Base-by-base conservation (phyloP, 306 rosid species). In the Cucurbita maxima region DNA sequence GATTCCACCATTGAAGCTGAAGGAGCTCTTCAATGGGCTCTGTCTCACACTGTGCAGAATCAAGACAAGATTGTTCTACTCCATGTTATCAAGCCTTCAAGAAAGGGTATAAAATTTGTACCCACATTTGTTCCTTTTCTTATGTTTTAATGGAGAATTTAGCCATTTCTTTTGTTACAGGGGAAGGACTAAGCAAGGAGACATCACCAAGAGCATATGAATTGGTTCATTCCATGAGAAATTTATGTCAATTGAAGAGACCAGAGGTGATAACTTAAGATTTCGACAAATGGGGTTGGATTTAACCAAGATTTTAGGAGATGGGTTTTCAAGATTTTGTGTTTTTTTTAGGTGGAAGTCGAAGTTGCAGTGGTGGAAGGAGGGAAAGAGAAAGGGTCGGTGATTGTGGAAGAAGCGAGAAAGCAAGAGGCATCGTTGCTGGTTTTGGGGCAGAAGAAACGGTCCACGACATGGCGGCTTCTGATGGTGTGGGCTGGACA, bases 1-100 rank as follows among this genome's bases (percentile, higher is more conserved):
- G 99, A 94, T 82, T 94, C 99, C 10, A 91, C 92, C 80, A 54
- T 86, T 72, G 97, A 88, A 83, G 95, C 97, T 15, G 90, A 91
- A 11, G 84, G 85, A 58, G 97, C 96, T 59, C 78, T 94, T 20
- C 97, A 94, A 77, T 91, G 96, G 99, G 96, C 95, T 36, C 89
- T 91, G 38, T 83, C 99, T 78, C 95, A 94, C 76, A 83, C 96
- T 10, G 83, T 91, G 74, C 96, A 87, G 82, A 87, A 68, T 81
- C 95, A 94, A 54, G 99, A 94, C 67, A 78, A 75, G 14, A 64
- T 94, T 14, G 62, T 89, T 76, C 96, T 91, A 69, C 96, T 91
- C 57, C 89, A 84, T 83, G 92, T 94, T 3, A 87, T 74, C 48
- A 94, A 83, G 73, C 81, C 92, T 62, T 83, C 89, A 36, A 83